phyloP scores from a whole-genome alignment of 495 filamentous ascomycete species.

The Hypomontagnella submonticulosa region DNA sequence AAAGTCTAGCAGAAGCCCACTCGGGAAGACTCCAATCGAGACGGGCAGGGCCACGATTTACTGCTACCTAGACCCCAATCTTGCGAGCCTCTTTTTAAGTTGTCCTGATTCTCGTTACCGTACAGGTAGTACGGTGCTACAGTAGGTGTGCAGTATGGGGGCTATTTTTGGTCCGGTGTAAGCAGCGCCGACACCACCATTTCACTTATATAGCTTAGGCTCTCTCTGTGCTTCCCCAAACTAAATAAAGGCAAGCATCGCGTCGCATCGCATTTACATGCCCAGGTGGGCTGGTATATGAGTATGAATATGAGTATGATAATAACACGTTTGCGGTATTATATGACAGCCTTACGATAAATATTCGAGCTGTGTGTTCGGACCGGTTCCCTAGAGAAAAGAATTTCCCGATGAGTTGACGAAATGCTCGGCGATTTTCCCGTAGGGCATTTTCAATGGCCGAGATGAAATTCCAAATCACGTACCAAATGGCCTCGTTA shows the following conservation, averaged over 20 bases:
- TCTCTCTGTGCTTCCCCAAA: constrained; percentile 7
- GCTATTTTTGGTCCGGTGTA: constrained; percentile 27
- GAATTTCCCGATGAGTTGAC: too few relatives aligned
- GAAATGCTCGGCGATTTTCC: constrained; percentile 3
- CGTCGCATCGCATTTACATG: too few relatives aligned
- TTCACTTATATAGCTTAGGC: neutral
- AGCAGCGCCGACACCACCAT: constrained; percentile 2
- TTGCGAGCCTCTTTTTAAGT: too few relatives aligned
- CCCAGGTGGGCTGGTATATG: too few relatives aligned
- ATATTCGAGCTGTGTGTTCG: too few relatives aligned
- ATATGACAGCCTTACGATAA: too few relatives aligned
- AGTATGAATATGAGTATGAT: too few relatives aligned
- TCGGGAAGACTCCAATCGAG: constrained; percentile 20
- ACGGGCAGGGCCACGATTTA: constrained; percentile 19
- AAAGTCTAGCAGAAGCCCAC: constrained; percentile 30
- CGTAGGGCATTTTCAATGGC: constrained; percentile 22
- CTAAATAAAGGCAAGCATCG: neutral
- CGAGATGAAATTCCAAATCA: constrained; percentile 35
- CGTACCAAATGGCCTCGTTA: neutral
- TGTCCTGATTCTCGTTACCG: too few relatives aligned
- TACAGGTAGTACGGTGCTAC: too few relatives aligned
- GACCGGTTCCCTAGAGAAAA: too few relatives aligned
- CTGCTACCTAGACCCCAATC: constrained; percentile 3
- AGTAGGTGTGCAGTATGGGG: neutral
- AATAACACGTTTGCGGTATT: too few relatives aligned